Evolutionary conservation across 106 monocot species (phyloP).

Genomic region (Platanthera guangdongensis): DNA sequence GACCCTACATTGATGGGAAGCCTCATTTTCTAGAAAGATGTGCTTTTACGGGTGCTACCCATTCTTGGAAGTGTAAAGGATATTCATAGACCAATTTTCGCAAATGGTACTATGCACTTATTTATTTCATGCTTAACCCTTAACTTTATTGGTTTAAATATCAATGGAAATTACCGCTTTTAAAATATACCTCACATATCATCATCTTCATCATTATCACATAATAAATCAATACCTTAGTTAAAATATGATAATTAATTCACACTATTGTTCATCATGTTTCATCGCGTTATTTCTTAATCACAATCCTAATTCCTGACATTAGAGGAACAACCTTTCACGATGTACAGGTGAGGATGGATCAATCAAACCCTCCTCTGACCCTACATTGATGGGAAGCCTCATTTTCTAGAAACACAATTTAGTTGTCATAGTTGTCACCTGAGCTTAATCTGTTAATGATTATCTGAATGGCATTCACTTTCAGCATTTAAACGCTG

Average conservation of each 20-base stretch:
- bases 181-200: background rate
- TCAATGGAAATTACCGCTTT: background rate
- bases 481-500: conserved; percentile 85
- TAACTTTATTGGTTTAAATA: background rate
- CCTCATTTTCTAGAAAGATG: conserved; percentile 8
- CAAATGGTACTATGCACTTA: conserved; percentile 57
- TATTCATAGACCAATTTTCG: conserved; percentile 68
- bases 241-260: background rate
- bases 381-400: background rate
- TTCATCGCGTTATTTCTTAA: background rate
- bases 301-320: background rate
- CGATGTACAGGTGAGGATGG: background rate
- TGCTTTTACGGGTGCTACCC: conserved; percentile 76
- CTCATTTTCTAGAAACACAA: background rate
- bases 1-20: background rate
- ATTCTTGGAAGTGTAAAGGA: conserved; percentile 80
- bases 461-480: background rate
- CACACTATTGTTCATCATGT: background rate
- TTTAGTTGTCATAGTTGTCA: conserved; percentile 6
- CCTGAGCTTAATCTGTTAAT: background rate
- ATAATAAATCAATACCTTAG: background rate
- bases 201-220: background rate
- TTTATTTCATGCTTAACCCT: background rate
- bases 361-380: background rate
- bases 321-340: background rate